Evolutionary conservation across 352 stramenopile species (phyloP).

Genomic region (Pythium rishiriense): DNA sequence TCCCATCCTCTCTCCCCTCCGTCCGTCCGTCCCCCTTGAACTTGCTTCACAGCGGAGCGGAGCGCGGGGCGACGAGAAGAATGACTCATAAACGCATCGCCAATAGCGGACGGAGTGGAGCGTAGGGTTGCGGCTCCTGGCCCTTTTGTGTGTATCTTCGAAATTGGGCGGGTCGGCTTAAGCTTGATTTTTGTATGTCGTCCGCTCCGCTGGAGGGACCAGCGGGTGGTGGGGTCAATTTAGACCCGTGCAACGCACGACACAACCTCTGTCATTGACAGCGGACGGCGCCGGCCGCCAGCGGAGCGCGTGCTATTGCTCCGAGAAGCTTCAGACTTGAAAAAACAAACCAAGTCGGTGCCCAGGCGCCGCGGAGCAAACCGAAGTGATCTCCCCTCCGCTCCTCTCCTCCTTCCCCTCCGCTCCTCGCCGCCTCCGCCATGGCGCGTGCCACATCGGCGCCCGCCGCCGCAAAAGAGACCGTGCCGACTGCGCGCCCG

Average conservation of each 20-base stretch:
- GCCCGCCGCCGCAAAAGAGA: constrained; percentile 15
- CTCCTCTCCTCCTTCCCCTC: neutral
- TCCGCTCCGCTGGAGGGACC: constrained; percentile 25
- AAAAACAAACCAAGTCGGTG: constrained; percentile 10
- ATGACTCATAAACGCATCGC: constrained; percentile 22
- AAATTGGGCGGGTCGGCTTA: constrained; percentile 23
- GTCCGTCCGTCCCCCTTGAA: constrained; percentile 22
- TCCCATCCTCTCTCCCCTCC: constrained; percentile 1
- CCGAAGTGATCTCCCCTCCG: neutral
- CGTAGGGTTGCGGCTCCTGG: constrained; percentile 32
- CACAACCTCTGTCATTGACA: constrained; percentile 21
- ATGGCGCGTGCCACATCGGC: constrained; percentile 3
- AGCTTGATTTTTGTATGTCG: constrained; percentile 26
- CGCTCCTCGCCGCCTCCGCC: neutral
- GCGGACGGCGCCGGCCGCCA: constrained; percentile 15
- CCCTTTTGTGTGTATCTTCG: constrained; percentile 37
- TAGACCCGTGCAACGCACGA: constrained; percentile 28
- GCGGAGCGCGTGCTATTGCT: constrained; percentile 3
- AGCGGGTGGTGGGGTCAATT: constrained; percentile 24
- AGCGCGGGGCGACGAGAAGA: constrained; percentile 22
- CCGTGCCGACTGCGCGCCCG: constrained; percentile 7
- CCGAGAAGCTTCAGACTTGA: constrained; percentile 16
- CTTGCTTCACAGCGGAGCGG: constrained; percentile 21
- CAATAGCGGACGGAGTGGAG: constrained; percentile 11
- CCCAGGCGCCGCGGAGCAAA: neutral